Base-by-base conservation (phyloP, 2,329 filamentous ascomycete species). In the Chaetothyriales sp. region DNA sequence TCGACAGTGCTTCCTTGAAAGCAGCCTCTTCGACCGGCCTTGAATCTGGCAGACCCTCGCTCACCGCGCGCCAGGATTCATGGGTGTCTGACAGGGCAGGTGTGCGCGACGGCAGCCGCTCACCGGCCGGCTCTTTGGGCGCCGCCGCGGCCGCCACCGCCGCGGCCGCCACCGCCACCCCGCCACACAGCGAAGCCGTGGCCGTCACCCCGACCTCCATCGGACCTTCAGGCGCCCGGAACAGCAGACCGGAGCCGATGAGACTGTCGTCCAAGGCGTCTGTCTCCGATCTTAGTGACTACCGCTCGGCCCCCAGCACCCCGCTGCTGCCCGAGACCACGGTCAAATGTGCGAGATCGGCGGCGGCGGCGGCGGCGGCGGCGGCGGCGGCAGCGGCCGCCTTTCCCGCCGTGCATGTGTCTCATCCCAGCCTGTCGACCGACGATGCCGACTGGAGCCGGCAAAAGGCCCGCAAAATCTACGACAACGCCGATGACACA, bases 401-500 rank as follows among this genome's bases (percentile, higher is more conserved):
- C n/a, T 40, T 40, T 40, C 52, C 25, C 8, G 33, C 44, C 18
- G 49, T 49, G 9, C 50, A 55, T 50, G 47, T 50, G 2, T 48
- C 49, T 5, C 52, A 44, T 28, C 54, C 49, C 4, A 52, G 47
- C 40, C 47, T 53, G n/a, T 29, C 40, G 46, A 13, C 18, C 13
- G 18, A n/a, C 19, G 25, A 50, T 44, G 40, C 46, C 5, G 45
- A 43, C 5, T 44, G 25, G 18, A 47, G 57, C 29, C 52, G 50
- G 18, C 79, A 85, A 59, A 86, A 85, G 64, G 92, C 90, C 1
- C 77, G 82, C 60, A 83, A 82, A 63, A 88, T 98, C 43, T 97
- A 80, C 64, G 83, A 90, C 52, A 89, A 89, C 43, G 80, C 83
- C 54, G 89, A 95, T 63, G 82, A 87, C 49, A 85, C 89, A 54